Conservation (phyloP, 805 yeast genomes). For the Wickerhamomyces pijperi region DNA sequence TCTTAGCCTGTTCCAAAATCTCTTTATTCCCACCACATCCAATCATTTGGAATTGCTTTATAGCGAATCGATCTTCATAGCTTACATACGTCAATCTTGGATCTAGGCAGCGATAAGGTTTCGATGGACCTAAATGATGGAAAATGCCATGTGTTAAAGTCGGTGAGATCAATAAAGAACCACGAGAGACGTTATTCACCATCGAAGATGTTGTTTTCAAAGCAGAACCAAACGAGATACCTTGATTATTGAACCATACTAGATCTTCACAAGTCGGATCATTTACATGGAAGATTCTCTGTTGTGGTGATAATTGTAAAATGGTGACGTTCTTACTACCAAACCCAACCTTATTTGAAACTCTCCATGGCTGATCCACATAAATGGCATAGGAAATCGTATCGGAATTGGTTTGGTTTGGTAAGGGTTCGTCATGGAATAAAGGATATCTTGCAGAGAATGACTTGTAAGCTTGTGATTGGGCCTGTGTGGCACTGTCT, state of each 20-base stretch:
- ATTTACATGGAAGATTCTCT: conserved; percentile 36
- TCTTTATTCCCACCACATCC: conserved; percentile 81
- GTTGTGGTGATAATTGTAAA: conserved; percentile 57
- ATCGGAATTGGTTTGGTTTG: conserved; percentile 22
- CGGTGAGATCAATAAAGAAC: conserved; percentile 67
- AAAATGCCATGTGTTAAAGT: conserved; percentile 74
- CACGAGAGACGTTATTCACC: no score
- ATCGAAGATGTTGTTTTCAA: conserved; percentile 25
- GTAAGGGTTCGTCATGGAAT: conserved; percentile 19
- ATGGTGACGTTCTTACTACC: conserved; percentile 52
- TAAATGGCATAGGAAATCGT: conserved; percentile 53
- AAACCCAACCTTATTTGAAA: conserved; percentile 59
- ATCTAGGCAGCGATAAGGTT: conserved; percentile 30
- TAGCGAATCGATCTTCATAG: conserved; percentile 60
- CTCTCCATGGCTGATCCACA: conserved; percentile 65
- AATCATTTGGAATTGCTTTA: conserved; percentile 81
- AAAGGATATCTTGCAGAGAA: conserved; percentile 41
- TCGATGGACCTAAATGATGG: conserved; percentile 53
- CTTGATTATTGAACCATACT: conserved; percentile 70
- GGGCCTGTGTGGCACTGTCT: conserved; percentile 7
- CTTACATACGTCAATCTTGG: conserved; percentile 16
- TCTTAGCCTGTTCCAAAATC: conserved; percentile 59
- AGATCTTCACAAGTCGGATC: conserved; percentile 20
- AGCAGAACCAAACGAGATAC: conserved; percentile 69
- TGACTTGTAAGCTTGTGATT: conserved; percentile 37